Conservation (phyloP, 176 grass and related monocot genomes). For the Oryza meridionalis region DNA sequence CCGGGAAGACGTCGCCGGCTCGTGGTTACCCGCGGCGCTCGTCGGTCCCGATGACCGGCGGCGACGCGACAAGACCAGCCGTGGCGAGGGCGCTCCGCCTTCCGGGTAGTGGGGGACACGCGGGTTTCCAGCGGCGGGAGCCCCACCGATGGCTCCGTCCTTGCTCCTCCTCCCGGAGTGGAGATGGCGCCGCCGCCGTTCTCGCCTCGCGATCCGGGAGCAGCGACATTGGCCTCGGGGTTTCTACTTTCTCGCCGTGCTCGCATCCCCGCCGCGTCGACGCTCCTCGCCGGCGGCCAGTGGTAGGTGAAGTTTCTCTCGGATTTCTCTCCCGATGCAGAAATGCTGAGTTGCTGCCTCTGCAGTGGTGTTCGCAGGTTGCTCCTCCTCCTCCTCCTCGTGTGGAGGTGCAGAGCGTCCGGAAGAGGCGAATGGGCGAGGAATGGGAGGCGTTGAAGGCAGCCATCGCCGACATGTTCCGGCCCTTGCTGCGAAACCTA, state of each 20-base stretch:
- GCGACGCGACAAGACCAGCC: no score
- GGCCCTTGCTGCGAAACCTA: background rate
- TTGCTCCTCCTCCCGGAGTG: background rate
- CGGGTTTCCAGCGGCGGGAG: no score
- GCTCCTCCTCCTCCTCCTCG: background rate
- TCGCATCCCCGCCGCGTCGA: background rate
- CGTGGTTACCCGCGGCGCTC: no score
- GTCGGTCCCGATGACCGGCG: no score
- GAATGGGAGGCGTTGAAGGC: constrained; percentile 8
- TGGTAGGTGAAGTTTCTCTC: background rate
- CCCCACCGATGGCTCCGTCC: no score
- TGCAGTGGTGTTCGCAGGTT: background rate
- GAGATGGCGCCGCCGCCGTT: background rate
- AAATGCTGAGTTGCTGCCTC: background rate
- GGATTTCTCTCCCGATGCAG: background rate
- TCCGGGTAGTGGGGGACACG: no score
- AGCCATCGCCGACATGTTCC: constrained; percentile 7
- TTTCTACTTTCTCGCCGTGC: background rate
- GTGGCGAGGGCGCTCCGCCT: no score
- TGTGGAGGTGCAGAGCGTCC: background rate
- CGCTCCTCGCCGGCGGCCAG: background rate
- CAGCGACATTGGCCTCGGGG: background rate
- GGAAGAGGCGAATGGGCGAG: background rate
- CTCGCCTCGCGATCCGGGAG: background rate
- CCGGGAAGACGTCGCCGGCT: no score